Base-by-base conservation (phyloP, 495 filamentous ascomycete genomes). In the Aspergillus saccharolyticus region DNA sequence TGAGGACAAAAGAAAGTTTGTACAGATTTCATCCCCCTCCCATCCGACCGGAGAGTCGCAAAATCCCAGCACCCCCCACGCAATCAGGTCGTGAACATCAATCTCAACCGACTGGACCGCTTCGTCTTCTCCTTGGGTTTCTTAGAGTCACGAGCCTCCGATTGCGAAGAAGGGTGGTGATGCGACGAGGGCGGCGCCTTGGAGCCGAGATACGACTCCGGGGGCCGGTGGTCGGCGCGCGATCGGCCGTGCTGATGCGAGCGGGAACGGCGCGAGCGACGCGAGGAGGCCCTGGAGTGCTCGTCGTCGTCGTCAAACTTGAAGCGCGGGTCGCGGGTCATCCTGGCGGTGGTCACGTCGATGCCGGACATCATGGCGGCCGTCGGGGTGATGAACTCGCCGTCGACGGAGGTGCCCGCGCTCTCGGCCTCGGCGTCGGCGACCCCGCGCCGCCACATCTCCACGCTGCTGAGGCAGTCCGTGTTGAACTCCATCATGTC, bases 371-470 rank as follows among this genome's bases (percentile, higher is more conserved):
- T 78, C 52, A 80, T 77, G 52, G 84, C 84, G 0, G 91, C 91
- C 22, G 80, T 80, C 4, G 88, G 87, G 19, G 88, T 94, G 70
- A 96, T 89, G 60, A 93, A 88, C 66, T 96, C 91, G 7, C 89
- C 83, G 50, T 96, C 91, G 4, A 91, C 90, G 20, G 82, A 86
- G 2, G 87, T 89, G 18, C 77, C 83, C 3, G 78, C 58, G 64
- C 83, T 86, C 9, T 69, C 62, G 21, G 76, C 83, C 58, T 86
- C 82, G 9, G 71, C 72, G 44, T 88, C 87, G 14, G 86, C 89
- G 51, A 96, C 91, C 7, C 91, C 91, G n/a, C 90, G 79, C 18
- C 90, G 80, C 91, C 91, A 96, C 19, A 71, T 77, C 64, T 96
- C 90, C 30, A 96, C 91, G 8, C 74, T 72, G 64, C 81, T 85